Percentiles rank a stretch among this genome's conserved stretches.
Evolutionary conservation across 805 yeast species (phyloP).

Genomic region (Nakazawaea pomicola): DNA sequence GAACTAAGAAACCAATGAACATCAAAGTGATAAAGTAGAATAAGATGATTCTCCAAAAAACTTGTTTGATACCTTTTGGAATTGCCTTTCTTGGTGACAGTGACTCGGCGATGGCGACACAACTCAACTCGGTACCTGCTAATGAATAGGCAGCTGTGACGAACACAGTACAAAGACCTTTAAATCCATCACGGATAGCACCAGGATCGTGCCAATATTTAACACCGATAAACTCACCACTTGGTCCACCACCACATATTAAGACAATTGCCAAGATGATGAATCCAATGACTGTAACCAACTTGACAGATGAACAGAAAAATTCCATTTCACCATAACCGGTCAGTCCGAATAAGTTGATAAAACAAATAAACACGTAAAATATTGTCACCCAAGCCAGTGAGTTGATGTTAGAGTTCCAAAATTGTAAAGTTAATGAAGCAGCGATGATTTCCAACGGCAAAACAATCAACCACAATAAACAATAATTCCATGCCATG

Average conservation of each 20-base stretch:
- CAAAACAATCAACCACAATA: constrained; percentile 59
- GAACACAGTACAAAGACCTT: constrained; percentile 69
- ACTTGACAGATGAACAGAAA: constrained; percentile 51
- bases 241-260: constrained; percentile 53
- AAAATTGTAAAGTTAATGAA: constrained; percentile 48
- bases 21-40: constrained; percentile 59
- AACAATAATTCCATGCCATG: constrained; percentile 65
- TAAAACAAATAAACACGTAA: constrained; percentile 41
- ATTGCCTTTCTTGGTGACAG: constrained; percentile 60
- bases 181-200: constrained; percentile 59
- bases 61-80: constrained; percentile 76
- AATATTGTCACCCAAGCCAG: constrained; percentile 57
- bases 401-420: constrained; percentile 44
- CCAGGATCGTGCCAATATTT: constrained; percentile 63
- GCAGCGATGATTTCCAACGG: constrained; percentile 68
- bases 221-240: constrained; percentile 46
- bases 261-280: constrained; percentile 54
- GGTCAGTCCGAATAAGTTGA: constrained; percentile 51
- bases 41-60: constrained; percentile 73
- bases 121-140: constrained; percentile 70
- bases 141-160: constrained; percentile 76
- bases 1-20: constrained; percentile 65
- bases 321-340: constrained; percentile 70
- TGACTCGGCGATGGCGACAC: constrained; percentile 76
- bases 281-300: constrained; percentile 53